Evolutionary conservation across 257 asterid species (phyloP).

Genomic region (Solanum paucissectum): DNA sequence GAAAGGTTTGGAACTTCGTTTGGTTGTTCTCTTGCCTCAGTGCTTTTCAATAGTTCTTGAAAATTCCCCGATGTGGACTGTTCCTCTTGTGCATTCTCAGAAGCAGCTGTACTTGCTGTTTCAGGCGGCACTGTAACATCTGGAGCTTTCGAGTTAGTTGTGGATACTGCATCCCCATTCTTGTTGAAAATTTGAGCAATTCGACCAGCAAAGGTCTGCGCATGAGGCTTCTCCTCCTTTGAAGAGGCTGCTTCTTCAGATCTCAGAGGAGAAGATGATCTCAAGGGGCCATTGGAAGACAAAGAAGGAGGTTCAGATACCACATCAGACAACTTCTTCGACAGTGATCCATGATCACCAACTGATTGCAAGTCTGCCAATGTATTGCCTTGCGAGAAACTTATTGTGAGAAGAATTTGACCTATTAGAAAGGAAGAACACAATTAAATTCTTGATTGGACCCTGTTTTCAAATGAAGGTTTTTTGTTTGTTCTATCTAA

Average conservation of each 20-base stretch:
- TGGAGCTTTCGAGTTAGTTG: conserved; percentile 27
- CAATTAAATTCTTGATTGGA: not conserved
- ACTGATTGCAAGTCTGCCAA: conserved; percentile 36
- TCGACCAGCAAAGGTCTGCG: conserved; percentile 65
- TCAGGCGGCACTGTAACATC: conserved; percentile 47
- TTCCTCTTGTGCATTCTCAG: conserved; percentile 33
- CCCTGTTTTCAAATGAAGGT: not conserved
- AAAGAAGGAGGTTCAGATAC: conserved; percentile 32
- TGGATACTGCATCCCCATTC: conserved; percentile 42
- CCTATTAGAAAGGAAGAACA: conserved; percentile 32
- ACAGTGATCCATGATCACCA: conserved; percentile 22
- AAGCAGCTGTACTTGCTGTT: conserved; percentile 18
- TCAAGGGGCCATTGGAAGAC: conserved; percentile 28
- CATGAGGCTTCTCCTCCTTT: conserved; percentile 49
- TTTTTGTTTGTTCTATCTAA: not conserved
- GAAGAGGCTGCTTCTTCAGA: conserved; percentile 42
- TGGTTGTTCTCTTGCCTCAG: conserved; percentile 58
- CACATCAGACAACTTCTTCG: conserved; percentile 33
- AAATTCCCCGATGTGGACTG: conserved; percentile 40
- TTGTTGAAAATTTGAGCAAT: conserved; percentile 79
- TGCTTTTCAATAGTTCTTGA: conserved; percentile 52
- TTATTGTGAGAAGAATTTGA: conserved; percentile 75
- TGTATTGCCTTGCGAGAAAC: conserved; percentile 54
- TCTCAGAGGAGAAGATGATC: conserved; percentile 51
- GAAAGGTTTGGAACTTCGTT: conserved; percentile 59